Evolutionary conservation across 2,329 filamentous ascomycete species (phyloP).

Genomic region (Venturia aucupariae): DNA sequence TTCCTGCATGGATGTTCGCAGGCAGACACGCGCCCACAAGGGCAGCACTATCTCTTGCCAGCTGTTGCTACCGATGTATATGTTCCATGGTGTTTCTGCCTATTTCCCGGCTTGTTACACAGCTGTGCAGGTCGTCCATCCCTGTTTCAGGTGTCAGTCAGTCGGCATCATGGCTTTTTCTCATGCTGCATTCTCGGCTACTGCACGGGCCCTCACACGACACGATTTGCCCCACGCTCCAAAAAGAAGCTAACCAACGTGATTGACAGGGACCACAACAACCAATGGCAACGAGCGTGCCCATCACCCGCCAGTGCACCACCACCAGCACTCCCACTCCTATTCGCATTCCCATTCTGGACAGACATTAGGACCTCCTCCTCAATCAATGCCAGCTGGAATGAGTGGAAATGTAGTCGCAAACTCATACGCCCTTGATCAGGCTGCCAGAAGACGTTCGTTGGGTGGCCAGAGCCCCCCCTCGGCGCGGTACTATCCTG

Average conservation of each 20-base stretch:
- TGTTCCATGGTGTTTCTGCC: background rate
- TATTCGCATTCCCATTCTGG: background rate
- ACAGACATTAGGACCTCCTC: conserved; percentile 17
- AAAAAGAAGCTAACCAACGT: conserved; percentile 2
- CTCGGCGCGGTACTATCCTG: conserved; percentile 11
- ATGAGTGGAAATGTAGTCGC: conserved; percentile 19
- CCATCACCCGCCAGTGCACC: conserved; percentile 12
- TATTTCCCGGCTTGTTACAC: background rate
- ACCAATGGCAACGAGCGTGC: background rate
- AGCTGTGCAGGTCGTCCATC: background rate
- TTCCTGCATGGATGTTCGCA: background rate
- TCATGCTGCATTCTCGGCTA: conserved; percentile 1
- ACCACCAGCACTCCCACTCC: conserved; percentile 14
- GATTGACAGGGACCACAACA: background rate
- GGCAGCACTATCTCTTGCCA: background rate
- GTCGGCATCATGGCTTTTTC: background rate
- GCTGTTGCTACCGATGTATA: background rate
- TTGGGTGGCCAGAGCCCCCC: conserved; percentile 31
- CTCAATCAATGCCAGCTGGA: conserved; percentile 14
- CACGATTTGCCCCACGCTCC: conserved; percentile 8
- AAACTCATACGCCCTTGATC: conserved; percentile 28
- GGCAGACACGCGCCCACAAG: conserved; percentile 2
- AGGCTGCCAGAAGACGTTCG: conserved; percentile 31
- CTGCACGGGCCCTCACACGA: conserved; percentile 5
- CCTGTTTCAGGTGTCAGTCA: background rate